Evolutionary conservation across 2,329 filamentous ascomycete species (phyloP), one percentile per base, ranked within the genome.

Genomic region (Xylariaceae sp.): DNA sequence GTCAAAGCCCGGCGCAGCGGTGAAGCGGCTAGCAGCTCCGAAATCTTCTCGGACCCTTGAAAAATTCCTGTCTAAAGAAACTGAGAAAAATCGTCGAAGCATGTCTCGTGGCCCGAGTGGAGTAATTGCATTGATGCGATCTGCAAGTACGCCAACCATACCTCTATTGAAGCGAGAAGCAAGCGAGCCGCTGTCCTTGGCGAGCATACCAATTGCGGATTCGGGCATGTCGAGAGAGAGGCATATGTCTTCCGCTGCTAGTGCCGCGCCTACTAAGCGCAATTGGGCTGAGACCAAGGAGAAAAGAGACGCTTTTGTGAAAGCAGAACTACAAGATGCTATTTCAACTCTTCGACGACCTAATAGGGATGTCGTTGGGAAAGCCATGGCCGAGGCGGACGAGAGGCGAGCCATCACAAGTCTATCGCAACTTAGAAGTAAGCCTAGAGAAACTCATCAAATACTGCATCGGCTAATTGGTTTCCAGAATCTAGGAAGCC

Each of bases 271-370:
- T 51, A 82, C 80, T 63, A 77, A 82, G 61, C 79, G 78, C 24
- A 80, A 77, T 31, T 72, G 79, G 26, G 80, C 80, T 2, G 84
- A 87, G 53, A 71, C 76, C 1, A 90, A 84, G 72, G 79, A 83
- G 28, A 85, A 78, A 65, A 89, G 85, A 71, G 88, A 88, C 68
- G 87, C 86, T 2, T 74, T 83, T 19, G 81, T 91, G 2, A 86
- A 91, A 44, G 84, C 87, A 24, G 87, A 92, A 67, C 74, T 94
- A 29, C 84, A 86, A 63, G 84, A 91, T 56, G 91, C 91, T 7
- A 93, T 95, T 46, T 84, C 83, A 5, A 83, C 87, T 8, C 72
- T 94, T 37, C 87, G 89, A 70, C 91, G 87, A 72, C 91, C 91
- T 1, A 92, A 94, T 67, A 84, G 91, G 41, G 82, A 85, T 19